Percentiles rank a stretch among this genome's conserved stretches.
phyloP scores from a whole-genome alignment of 2,329 filamentous ascomycete species.

The Cercospora citrullina region DNA sequence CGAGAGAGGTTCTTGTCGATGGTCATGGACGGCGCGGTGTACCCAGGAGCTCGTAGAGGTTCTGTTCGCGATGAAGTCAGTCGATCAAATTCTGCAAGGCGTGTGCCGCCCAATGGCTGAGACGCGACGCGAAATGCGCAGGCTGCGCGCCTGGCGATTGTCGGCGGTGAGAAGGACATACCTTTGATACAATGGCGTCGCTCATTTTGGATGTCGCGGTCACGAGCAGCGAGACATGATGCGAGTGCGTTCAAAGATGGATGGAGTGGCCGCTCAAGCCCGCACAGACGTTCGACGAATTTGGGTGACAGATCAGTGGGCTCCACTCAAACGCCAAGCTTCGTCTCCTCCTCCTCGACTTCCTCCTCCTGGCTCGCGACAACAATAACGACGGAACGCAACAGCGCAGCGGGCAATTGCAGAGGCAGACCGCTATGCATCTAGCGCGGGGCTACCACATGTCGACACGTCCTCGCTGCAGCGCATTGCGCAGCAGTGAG shows the following conservation, averaged over 20 bases:
- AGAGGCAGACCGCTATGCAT: background rate
- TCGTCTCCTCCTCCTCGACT: background rate
- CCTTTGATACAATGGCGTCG: conserved; percentile 17
- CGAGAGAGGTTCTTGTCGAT: conserved; percentile 3
- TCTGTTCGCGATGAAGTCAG: conserved; percentile 57
- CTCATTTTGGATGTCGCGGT: conserved; percentile 17
- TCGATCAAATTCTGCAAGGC: conserved; percentile 25
- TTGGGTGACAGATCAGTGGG: conserved; percentile 8
- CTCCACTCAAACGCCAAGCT: conserved; percentile 2
- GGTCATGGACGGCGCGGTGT: conserved; percentile 41
- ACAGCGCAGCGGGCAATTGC: background rate
- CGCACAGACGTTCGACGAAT: background rate
- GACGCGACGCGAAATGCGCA: background rate
- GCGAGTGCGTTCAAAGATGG: conserved; percentile 2
- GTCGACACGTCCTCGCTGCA: background rate
- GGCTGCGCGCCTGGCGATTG: background rate
- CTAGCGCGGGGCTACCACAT: background rate
- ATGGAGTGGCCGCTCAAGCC: background rate
- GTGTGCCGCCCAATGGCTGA: conserved; percentile 7
- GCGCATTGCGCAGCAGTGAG: background rate
- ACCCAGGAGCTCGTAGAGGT: conserved; percentile 98
- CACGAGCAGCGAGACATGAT: conserved; percentile 16
- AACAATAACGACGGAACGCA: background rate
- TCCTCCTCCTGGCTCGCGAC: background rate
- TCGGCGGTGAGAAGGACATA: background rate